Evolutionary conservation across 441 rosid species (phyloP).

Genomic region (Jatropha podagrica): DNA sequence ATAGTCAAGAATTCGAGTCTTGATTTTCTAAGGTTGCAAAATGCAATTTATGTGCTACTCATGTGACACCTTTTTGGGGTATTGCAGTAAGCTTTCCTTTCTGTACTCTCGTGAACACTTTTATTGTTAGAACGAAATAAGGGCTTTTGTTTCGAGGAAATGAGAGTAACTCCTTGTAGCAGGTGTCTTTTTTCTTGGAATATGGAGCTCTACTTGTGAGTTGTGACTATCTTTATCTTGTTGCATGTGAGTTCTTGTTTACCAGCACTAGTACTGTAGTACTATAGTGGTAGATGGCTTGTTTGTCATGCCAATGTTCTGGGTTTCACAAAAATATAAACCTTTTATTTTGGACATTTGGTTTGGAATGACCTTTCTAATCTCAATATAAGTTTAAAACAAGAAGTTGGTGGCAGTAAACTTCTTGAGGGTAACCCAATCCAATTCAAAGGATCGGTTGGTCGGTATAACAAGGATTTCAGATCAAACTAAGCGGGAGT

Average conservation of each 20-base stretch:
- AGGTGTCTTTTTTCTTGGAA: neutral
- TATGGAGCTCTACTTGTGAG: neutral
- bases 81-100: slow-evolving; percentile 20
- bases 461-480: neutral
- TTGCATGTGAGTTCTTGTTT: neutral
- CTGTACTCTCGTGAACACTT: neutral
- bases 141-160: slow-evolving; percentile 1
- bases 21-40: slow-evolving; percentile 8
- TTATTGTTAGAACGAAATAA: slow-evolving; percentile 14
- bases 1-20: slow-evolving; percentile 3
- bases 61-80: neutral
- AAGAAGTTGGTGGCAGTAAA: neutral
- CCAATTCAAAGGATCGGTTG: neutral
- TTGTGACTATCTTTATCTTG: neutral
- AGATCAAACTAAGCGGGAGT: neutral
- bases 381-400: neutral
- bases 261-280: neutral
- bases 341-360: neutral
- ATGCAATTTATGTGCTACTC: slow-evolving; percentile 3
- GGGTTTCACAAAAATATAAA: neutral
- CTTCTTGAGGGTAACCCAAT: neutral
- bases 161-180: slow-evolving; percentile 8
- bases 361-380: neutral
- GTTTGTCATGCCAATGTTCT: neutral
- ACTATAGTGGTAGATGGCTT: too few species aligned